Base-by-base conservation (phyloP, 345 rosid species). In the Mangifera indica region DNA sequence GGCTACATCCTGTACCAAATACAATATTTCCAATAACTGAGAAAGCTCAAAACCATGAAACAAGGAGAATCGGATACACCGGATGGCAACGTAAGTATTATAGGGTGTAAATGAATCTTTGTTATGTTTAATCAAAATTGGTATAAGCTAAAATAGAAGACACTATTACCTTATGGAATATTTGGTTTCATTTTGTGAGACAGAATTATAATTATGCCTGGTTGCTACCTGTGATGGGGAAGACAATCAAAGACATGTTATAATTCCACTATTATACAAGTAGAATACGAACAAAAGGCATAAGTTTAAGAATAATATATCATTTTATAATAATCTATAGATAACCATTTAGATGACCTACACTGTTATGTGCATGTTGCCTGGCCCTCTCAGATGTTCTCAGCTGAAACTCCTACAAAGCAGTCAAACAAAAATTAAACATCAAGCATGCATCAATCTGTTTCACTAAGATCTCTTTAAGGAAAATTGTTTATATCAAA, bases 331-430 rank as follows among this genome's bases (percentile, higher is more conserved):
- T 42, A 29, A 71, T 51, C 60, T 6, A 55, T 20, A 22, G 51
- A 60, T 10, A 68, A 53, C n/a, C 42, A 34, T 15, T 53, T 59
- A 18, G 11, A 62, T 64, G 18, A 61, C 85, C 57, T 77, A 83
- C 85, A 63, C 67, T 62, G 21, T 42, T 62, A 32, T 25, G 34
- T 61, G 76, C 76, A 53, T 71, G 80, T 34, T 79, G 83, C 78
- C 22, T 79, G 49, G 81, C 82, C 74, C 86, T 79, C 68, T 77
- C 79, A 2, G 71, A 72, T 65, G 88, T 83, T 62, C 85, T 83
- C 56, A 83, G 60, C 58, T 81, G 82, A 77, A 83, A 83, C 60
- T 61, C 77, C 88, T 85, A 59, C 18, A 63, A 70, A 55, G 74
- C 72, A 79, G 68, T 22, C 11, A 54, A 72, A 52, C 10, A 71